Evolutionary conservation across 331 rosid genomes (phyloP).

Genomic region (Prunus yedoensis): DNA sequence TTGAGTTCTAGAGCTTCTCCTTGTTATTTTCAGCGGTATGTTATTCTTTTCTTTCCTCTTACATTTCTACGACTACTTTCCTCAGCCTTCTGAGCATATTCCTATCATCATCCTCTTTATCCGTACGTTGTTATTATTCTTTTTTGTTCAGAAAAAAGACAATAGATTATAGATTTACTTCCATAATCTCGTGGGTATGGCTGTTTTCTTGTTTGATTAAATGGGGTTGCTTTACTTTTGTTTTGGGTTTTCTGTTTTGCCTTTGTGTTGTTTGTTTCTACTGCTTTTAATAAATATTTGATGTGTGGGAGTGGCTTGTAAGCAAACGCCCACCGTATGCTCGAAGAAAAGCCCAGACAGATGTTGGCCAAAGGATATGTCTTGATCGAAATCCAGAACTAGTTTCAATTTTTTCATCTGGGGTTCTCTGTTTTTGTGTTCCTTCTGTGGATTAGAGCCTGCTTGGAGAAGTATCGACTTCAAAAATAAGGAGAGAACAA

Average conservation of each 20-base stretch:
- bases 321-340: conserved; percentile 4
- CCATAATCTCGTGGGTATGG: not conserved
- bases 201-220: not conserved
- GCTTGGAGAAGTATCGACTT: not conserved
- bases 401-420: not conserved
- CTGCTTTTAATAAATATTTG: not conserved
- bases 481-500: not conserved
- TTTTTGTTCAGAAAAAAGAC: not conserved
- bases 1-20: not conserved
- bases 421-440: not conserved
- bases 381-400: not conserved
- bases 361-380: not conserved
- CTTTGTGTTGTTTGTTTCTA: not conserved
- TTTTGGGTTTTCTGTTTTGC: not conserved
- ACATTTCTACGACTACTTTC: not conserved
- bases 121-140: too few species aligned
- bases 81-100: not conserved
- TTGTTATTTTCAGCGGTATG: not conserved
- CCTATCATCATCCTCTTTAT: too few species aligned
- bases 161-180: not conserved
- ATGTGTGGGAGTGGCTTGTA: not conserved
- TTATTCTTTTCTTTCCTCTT: not conserved
- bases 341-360: conserved; percentile 5
- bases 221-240: not conserved
- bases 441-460: not conserved